Evolutionary conservation across 371 early-diverging fungal genomes (phyloP).

Genomic region (Mitosporidium daphniae): DNA sequence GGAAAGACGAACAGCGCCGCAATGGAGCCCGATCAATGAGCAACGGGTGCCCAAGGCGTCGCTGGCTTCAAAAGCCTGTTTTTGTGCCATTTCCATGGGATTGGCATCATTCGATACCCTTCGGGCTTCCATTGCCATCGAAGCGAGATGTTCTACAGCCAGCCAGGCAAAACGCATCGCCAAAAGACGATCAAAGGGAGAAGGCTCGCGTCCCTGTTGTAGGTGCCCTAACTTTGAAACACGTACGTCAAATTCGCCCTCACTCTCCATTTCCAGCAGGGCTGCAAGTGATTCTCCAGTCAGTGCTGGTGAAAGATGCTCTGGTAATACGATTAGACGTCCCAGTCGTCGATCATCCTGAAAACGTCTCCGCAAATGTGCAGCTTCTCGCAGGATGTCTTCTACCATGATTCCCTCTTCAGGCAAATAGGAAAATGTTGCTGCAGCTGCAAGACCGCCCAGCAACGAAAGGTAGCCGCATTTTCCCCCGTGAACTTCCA

Average conservation of each 20-base stretch:
- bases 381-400: conserved; percentile 34
- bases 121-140: too few relatives aligned
- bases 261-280: conserved; percentile 72
- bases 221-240: conserved; percentile 72
- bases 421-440: conserved; percentile 69
- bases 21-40: too few relatives aligned
- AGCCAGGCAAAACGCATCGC: conserved; percentile 27
- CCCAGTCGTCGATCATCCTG: too few relatives aligned
- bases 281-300: too few relatives aligned
- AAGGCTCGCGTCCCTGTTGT: conserved; percentile 77
- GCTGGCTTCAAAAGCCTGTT: too few relatives aligned
- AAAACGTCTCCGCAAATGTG: conserved; percentile 32
- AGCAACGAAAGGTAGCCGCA: conserved; percentile 72
- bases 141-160: too few relatives aligned
- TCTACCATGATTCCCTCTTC: conserved; percentile 48
- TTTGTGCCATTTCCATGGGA: too few relatives aligned
- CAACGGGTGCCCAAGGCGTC: too few relatives aligned
- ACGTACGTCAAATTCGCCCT: conserved; percentile 48
- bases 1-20: too few relatives aligned
- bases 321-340: too few relatives aligned
- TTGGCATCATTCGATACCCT: too few relatives aligned
- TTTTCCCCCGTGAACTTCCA: conserved; percentile 85
- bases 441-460: conserved; percentile 55
- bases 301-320: too few relatives aligned
- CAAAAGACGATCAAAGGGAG: conserved; percentile 71